Percentiles rank a stretch among this genome's conserved stretches.
Evolutionary conservation across 2,329 filamentous ascomycete species (phyloP).

Genomic region (Trichoderma koningiopsis): DNA sequence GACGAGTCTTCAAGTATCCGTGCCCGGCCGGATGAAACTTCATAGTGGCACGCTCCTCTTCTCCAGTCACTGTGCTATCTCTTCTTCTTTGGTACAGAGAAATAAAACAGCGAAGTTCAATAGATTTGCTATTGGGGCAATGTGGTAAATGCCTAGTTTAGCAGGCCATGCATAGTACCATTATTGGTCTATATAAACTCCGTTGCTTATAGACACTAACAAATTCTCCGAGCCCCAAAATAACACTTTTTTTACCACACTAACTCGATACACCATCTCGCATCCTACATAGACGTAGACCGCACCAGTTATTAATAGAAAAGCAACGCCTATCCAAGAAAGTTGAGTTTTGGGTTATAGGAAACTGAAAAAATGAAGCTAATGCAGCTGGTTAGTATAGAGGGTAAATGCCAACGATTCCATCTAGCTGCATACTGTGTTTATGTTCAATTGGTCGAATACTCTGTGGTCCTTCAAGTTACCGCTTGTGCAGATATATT

Average conservation of each 20-base stretch:
- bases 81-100: no score
- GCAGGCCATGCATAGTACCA: no score
- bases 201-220: no score
- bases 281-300: background rate
- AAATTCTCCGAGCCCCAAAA: background rate
- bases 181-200: no score
- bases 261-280: background rate
- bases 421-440: background rate
- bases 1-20: no score
- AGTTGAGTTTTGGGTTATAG: background rate
- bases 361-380: background rate
- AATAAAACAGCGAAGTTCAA: no score
- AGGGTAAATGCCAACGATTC: background rate
- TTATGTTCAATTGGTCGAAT: background rate
- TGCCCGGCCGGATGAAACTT: no score
- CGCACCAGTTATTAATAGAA: background rate
- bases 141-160: no score
- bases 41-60: no score
- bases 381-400: background rate
- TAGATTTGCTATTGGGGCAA: no score
- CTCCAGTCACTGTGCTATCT: no score
- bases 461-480: background rate
- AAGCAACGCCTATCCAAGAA: background rate
- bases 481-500: background rate
- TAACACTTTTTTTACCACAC: background rate